Percentiles rank a stretch among this genome's conserved stretches.
Conservation (phyloP, 768 basidiomycete genomes). For the Lentinula detonsa region DNA sequence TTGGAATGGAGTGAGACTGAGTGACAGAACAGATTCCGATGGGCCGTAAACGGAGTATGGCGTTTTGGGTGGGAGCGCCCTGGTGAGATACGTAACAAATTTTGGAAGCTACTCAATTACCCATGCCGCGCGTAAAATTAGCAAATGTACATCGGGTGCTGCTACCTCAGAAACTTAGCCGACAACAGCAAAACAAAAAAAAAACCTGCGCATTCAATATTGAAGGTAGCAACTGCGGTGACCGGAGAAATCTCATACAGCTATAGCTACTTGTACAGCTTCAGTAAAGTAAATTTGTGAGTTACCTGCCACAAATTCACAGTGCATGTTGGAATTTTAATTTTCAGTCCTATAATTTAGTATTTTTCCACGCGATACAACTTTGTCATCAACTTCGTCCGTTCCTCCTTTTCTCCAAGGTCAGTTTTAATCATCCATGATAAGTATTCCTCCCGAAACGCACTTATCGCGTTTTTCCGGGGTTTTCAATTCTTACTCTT, state of each 20-base stretch:
- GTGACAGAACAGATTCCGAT: conserved; percentile 21
- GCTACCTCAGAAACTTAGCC: neutral
- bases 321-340: neutral
- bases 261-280: neutral
- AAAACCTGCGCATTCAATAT: neutral
- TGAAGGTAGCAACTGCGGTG: neutral
- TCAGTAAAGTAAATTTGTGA: neutral
- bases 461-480: neutral
- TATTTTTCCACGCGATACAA: neutral
- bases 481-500: neutral
- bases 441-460: neutral
- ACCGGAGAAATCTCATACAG: neutral
- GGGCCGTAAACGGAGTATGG: conserved; percentile 11
- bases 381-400: neutral
- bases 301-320: neutral
- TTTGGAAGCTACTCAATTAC: conserved; percentile 5
- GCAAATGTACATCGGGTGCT: conserved; percentile 8
- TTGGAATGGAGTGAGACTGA: conserved; percentile 18
- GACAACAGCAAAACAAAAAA: neutral
- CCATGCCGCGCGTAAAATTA: conserved; percentile 9
- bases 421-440: neutral
- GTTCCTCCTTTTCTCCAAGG: neutral
- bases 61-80: conserved; percentile 15
- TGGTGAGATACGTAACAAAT: conserved; percentile 21
- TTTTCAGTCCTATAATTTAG: neutral